Base-by-base conservation (phyloP, 306 rosid species). In the Cucumis melo region DNA sequence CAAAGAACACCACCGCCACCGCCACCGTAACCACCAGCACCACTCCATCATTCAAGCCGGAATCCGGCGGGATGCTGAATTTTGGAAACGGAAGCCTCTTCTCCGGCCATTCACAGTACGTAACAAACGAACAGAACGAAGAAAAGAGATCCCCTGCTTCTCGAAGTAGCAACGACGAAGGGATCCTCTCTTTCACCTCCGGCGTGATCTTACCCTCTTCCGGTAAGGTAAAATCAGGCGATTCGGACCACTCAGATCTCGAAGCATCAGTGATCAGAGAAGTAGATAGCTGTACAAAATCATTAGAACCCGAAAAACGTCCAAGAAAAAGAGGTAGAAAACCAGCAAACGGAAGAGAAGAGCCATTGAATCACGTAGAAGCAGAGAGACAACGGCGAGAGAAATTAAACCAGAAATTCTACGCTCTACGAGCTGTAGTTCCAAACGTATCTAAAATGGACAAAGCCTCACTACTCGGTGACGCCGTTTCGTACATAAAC, bases 361-460 rank as follows among this genome's bases (percentile, higher is more conserved):
- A 95, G 81, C 99, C 99, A 0, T 66, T 95, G 81, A 92, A 95
- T 48, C 99, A 95, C 6, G 99, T 95, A 0, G 99, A 95, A 53
- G 99, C 98, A 2, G 99, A 95, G 84, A 78, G 98, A 17, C 98
- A 95, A 74, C 77, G 99, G 59, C 80, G 99, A 44, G 98, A 95
- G 87, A 95, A 95, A 82, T 88, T 90, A 15, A 95, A 95, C 78
- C 99, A 95, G 80, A 85, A 91, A 51, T 95, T 95, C 86, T 95
- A 92, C 15, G 90, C 99, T 0, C 98, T 95, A 21, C 88, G 99
- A 12, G 97, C 98, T 0, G 99, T 95, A 19, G 99, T 95, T 21
- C 99, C 97, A 0, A 95, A 92, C 42, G 98, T 95, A 7, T 88
- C 99, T 0, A 94, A 94, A 78, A 91, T 94, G 99, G 99, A 94